Base-by-base conservation (phyloP, 208 protist species). In the Trypanosoma platydactyli region DNA sequence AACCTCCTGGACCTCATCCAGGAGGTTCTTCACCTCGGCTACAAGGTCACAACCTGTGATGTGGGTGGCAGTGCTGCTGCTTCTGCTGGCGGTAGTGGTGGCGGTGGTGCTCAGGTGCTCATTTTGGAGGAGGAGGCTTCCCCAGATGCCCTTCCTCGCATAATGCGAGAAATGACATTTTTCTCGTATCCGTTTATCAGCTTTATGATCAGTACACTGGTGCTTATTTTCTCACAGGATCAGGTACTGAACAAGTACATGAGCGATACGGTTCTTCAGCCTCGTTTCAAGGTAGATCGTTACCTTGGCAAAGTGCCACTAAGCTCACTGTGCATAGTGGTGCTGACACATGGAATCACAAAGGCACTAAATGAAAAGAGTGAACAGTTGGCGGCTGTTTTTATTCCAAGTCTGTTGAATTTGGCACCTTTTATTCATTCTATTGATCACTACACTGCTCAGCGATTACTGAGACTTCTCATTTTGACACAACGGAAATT, bases 131-230 rank as follows among this genome's bases (percentile, higher is more conserved):
- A 83, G 33, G 71, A 67, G 18, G 38, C 77, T 45, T 63, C 69
- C 24, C 52, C 44, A 12, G 73, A 68, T 22, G 74, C 64, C 30
- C 52, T 90, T 53, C 54, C 57, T 15, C 25, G 63, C 5, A 62
- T 91, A n/a, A 58, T 84, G 49, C 54, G 57, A 29, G 70, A 81
- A 13, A 68, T 80, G n/a, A 53, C 70, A 30, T 50, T 59, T 27
- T 90, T 91, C 69, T 76, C 84, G 7, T 88, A 88, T 68, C 82
- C 84, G 5, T 92, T 92, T 55, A 82, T 91, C 54, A 80, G 77
- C 58, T 92, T 89, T 60, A 91, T 94, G 81, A 79, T 80, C 20
- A 81, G 78, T 65, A 92, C 86, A 20, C 56, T 94, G n/a, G 51
- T 94, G 38, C 59, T 94, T 48, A 71, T 94, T 25, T 53, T 86